phyloP scores from a whole-genome alignment of 1,139 yeast genomes.

The Casaregolazyma lundiana region DNA sequence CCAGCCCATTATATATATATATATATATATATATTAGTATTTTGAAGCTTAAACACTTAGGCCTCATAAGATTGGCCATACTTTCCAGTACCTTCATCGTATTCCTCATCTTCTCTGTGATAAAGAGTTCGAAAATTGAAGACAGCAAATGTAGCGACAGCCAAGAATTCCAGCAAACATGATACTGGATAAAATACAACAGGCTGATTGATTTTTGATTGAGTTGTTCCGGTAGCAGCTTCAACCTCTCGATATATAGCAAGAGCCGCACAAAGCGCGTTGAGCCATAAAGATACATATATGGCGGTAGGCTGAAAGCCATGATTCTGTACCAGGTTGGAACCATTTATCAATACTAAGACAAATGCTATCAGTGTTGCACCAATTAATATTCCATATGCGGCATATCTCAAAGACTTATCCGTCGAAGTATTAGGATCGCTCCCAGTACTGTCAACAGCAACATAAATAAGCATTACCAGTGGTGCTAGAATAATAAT shows the following conservation, averaged over 20 bases:
- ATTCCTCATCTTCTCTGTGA: not conserved
- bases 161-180: constrained; percentile 5
- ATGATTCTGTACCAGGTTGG: not conserved
- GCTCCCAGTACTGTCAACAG: constrained; percentile 1
- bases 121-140: constrained; percentile 6
- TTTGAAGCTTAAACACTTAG: not conserved
- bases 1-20: not conserved
- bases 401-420: constrained; percentile 4
- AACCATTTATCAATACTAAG: not conserved
- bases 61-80: constrained; percentile 1
- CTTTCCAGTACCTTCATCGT: not conserved
- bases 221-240: not conserved
- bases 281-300: constrained; percentile 2
- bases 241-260: not conserved
- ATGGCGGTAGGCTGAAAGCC: constrained; percentile 1
- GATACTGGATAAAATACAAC: constrained; percentile 7
- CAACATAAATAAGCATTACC: constrained; percentile 2
- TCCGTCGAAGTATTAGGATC: constrained; percentile 4
- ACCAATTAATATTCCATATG: constrained; percentile 3
- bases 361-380: not conserved
- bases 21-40: no score
- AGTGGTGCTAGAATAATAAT: constrained; percentile 2
- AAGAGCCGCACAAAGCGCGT: not conserved
- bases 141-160: not conserved
- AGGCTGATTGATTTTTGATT: not conserved